Percentiles rank a stretch among this genome's conserved stretches.
These are phyloP conservation scores for Tetracladium setigerum DNA, from an alignment of 495 filamentous ascomycete species.

Conservation along the genomic window DNA sequence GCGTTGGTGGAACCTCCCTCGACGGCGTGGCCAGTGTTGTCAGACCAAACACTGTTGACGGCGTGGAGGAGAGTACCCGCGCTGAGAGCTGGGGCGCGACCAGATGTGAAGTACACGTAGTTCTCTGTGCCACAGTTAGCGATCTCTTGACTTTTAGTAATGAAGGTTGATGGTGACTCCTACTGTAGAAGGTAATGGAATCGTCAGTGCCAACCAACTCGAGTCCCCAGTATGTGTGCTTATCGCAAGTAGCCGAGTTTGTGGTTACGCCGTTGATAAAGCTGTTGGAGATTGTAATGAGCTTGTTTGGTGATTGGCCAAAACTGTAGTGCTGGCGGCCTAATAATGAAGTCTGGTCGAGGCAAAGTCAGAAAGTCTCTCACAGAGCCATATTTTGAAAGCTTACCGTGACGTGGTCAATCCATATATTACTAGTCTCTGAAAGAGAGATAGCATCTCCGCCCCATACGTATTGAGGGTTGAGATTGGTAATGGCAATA, in stretches of 20 bases:
- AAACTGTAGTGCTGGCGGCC: constrained; percentile 40
- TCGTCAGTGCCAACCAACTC: constrained; percentile 35
- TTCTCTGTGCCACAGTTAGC: not conserved
- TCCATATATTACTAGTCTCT: constrained; percentile 28
- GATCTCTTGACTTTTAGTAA: not conserved
- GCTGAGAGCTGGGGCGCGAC: too few species aligned
- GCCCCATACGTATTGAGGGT: constrained; percentile 34
- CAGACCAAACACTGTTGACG: too few species aligned
- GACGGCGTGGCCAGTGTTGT: too few species aligned
- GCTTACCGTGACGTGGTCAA: constrained; percentile 37
- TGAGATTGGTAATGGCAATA: constrained; percentile 22
- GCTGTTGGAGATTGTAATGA: constrained; percentile 39
- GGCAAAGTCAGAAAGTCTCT: not conserved
- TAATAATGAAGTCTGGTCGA: constrained; percentile 31
- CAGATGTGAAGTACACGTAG: too few species aligned
- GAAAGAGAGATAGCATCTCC: constrained; percentile 30
- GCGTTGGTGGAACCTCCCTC: too few species aligned
- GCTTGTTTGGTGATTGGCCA: constrained; percentile 31
- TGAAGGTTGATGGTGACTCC: too few species aligned
- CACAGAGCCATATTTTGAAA: not conserved
- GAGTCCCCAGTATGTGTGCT: constrained; percentile 40
- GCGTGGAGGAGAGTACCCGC: too few species aligned
- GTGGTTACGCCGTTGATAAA: constrained; percentile 34
- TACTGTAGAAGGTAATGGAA: constrained; percentile 27
- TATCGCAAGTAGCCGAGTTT: constrained; percentile 37